Base-by-base conservation (phyloP, 345 rosid species). In the Citrus hindsii region DNA sequence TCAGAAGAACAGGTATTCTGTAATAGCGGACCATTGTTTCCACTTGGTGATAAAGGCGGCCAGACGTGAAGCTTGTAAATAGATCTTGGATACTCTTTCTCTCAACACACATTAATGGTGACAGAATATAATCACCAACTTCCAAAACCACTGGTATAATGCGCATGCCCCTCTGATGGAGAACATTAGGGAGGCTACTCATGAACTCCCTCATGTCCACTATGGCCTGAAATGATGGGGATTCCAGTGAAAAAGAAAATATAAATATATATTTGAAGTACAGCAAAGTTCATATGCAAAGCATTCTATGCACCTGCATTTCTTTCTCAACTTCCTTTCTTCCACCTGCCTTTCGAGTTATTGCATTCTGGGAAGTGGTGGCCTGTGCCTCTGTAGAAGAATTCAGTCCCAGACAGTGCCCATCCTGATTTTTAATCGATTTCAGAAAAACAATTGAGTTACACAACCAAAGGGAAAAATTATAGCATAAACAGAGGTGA, bases 201-300 rank as follows among this genome's bases (percentile, higher is more conserved):
- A 96, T 96, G 83, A 96, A 96, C 89, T 96, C 99, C 81, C 99
- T 94, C 97, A 94, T 91, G 80, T 94, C 99, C 82, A 96, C 99
- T 82, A 94, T 89, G 79, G 94, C 90, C 99, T 95, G 88, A 62
- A 79, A 25, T 79, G 59, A 27, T 3, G 30, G 74, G 48, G 69
- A 25, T 25, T 77, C 25, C 8, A 61, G 67, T 73, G 48, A 77
- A 70, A 58, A 8, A 38, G 8, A 7, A 38, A 1, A 38, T 7
- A 38, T 7, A 77, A 67, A 58, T 9, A 32, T 51, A 40, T 48
- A 5, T 38, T 73, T n/a, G n/a, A 4, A 64, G 25, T 27, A 42
- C 66, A 63, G n/a, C 12, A 53, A 80, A 58, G 70, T 69, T 77
- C 61, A 68, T 9, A 78, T 24, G 73, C 24, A 69, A 10, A 62